phyloP scores from a whole-genome alignment of 139 green algal genomes.

The Coelastrella sp. region DNA sequence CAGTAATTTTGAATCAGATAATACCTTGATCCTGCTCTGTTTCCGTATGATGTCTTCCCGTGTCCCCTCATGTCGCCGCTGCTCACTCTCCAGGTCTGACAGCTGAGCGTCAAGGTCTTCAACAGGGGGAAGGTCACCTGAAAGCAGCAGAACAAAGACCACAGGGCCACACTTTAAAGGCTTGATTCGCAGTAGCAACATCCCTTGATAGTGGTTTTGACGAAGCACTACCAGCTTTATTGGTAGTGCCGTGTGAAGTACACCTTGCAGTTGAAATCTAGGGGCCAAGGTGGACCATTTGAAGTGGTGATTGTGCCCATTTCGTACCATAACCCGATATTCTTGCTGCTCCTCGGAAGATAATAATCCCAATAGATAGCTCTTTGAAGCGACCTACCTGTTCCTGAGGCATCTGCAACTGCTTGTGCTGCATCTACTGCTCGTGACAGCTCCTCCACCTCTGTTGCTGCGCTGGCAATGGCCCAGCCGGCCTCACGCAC shows the following conservation, averaged over 20 bases:
- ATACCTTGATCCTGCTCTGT: constrained; percentile 35
- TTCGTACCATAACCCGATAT: no score
- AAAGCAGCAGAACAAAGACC: background rate
- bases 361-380: no score
- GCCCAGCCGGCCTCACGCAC: background rate
- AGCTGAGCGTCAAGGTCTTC: constrained; percentile 43
- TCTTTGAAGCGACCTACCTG: background rate
- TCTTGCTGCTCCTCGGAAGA: no score
- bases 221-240: no score
- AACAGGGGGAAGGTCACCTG: background rate
- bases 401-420: background rate
- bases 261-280: no score
- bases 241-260: no score
- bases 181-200: no score
- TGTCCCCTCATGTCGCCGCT: constrained; percentile 8
- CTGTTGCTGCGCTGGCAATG: background rate
- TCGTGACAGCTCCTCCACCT: background rate
- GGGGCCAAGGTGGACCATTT: no score
- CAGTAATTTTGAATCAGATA: no score
- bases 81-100: constrained; percentile 44
- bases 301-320: no score
- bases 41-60: background rate
- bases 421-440: background rate
- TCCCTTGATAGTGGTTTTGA: no score
- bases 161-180: no score